These are phyloP conservation scores for Cystobasidiaceae sp. DNA, from an alignment of 1,284 basidiomycete species.

Conservation along the genomic window DNA sequence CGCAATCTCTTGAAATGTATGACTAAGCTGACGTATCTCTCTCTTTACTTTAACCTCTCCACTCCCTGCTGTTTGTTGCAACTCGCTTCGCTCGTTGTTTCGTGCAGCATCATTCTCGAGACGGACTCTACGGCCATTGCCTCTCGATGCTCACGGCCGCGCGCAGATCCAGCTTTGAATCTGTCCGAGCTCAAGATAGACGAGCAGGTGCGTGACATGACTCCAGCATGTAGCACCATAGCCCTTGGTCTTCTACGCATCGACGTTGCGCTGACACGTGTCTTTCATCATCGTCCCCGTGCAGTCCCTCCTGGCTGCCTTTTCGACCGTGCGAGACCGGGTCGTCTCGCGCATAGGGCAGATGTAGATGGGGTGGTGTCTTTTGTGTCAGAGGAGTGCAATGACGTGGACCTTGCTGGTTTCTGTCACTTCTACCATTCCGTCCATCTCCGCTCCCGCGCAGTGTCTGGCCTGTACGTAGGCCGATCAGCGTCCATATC, in stretches of 20 bases:
- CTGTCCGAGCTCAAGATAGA: slow-evolving; percentile 95
- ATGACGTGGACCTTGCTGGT: background rate
- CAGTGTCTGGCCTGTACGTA: too few relatives aligned
- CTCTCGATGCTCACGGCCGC: slow-evolving; percentile 85
- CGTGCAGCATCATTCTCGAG: slow-evolving; percentile 83
- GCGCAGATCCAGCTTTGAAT: slow-evolving; percentile 64
- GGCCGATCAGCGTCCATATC: too few relatives aligned
- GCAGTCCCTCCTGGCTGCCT: slow-evolving; percentile 75
- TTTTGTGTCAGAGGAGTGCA: background rate
- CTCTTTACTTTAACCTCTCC: background rate
- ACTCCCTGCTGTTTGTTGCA: background rate
- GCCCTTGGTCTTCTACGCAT: background rate
- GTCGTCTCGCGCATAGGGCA: slow-evolving; percentile 58
- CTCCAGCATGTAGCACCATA: background rate
- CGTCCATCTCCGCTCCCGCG: too few relatives aligned
- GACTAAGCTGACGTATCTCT: background rate
- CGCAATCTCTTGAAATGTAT: background rate
- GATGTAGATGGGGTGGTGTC: slow-evolving; percentile 1
- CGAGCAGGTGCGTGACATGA: slow-evolving; percentile 61
- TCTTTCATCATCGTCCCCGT: slow-evolving; percentile 95
- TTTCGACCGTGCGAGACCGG: slow-evolving; percentile 81
- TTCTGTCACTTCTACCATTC: too few relatives aligned
- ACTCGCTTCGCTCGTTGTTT: background rate
- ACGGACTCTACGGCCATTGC: slow-evolving; percentile 94
- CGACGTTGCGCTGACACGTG: background rate